These are phyloP conservation scores for Tuber melanosporum DNA, from an alignment of 495 filamentous ascomycete genomes.

Conservation along the genomic window DNA sequence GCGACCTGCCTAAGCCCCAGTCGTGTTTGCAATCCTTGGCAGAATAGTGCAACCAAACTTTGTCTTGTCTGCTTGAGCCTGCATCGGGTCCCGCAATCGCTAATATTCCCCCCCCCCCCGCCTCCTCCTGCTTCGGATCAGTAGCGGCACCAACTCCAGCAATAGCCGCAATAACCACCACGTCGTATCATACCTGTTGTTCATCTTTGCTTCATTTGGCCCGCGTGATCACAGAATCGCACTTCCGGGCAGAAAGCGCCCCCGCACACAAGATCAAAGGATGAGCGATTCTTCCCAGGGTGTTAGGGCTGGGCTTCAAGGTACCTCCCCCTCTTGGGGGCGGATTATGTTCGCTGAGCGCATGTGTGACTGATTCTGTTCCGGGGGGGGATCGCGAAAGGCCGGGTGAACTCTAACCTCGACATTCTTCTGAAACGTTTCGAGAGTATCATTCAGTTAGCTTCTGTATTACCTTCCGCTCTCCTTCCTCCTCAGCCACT, in stretches of 20 bases:
- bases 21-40: slow-evolving; percentile 2
- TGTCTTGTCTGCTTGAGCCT: not conserved
- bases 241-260: not conserved
- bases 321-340: not conserved
- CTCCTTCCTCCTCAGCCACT: not conserved
- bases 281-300: slow-evolving; percentile 29
- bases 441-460: slow-evolving; percentile 56
- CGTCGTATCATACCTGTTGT: not conserved
- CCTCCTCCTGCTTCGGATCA: not conserved
- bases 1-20: not conserved
- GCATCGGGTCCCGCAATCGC: not conserved
- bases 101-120: not conserved
- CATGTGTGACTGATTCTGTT: slow-evolving; percentile 7
- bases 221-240: not conserved
- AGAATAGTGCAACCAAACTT: not conserved
- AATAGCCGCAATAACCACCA: not conserved
- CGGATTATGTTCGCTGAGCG: not conserved
- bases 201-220: not conserved
- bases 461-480: slow-evolving; percentile 45
- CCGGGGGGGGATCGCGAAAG: slow-evolving; percentile 38
- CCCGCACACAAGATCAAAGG: not conserved
- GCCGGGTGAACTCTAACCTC: slow-evolving; percentile 52
- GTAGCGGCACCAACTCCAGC: not conserved
- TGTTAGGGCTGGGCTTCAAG: slow-evolving; percentile 30
- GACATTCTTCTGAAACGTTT: slow-evolving; percentile 56